phyloP scores from a whole-genome alignment of 768 basidiomycete genomes.

The Mycena latifolia region DNA sequence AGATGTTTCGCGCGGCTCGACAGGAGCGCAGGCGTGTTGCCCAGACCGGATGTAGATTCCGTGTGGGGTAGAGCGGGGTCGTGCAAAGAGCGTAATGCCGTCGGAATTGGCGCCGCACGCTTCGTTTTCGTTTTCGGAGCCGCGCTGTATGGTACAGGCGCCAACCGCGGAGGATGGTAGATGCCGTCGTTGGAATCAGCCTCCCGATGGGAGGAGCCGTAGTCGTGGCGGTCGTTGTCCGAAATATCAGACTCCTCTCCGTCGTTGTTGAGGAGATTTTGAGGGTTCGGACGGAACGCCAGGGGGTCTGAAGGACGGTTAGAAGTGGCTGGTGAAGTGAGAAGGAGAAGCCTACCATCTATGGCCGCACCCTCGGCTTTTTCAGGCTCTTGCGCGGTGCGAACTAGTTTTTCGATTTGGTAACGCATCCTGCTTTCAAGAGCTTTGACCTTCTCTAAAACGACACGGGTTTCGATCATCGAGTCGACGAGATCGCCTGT shows the following conservation, averaged over 20 bases:
- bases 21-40: constrained; percentile 66
- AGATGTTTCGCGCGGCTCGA: constrained; percentile 85
- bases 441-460: constrained; percentile 89
- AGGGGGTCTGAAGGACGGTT: constrained; percentile 75
- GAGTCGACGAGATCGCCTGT: constrained; percentile 84
- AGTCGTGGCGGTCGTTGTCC: constrained; percentile 35
- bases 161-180: constrained; percentile 90
- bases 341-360: constrained; percentile 65
- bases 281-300: constrained; percentile 92
- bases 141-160: constrained; percentile 86
- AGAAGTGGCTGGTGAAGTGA: constrained; percentile 1
- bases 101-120: constrained; percentile 66
- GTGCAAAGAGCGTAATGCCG: constrained; percentile 68
- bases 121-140: constrained; percentile 60
- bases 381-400: constrained; percentile 74
- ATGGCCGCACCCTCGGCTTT: constrained; percentile 51
- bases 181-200: constrained; percentile 57
- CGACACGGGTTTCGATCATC: constrained; percentile 82
- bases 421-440: constrained; percentile 92
- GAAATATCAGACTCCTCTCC: constrained; percentile 47
- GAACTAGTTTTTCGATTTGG: constrained; percentile 95
- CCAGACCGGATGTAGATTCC: constrained; percentile 82
- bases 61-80: constrained; percentile 70
- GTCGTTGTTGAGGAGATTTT: constrained; percentile 68
- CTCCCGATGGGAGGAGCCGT: constrained; percentile 31